Evolutionary conservation across 2,329 filamentous ascomycete genomes (phyloP).

Genomic region (Fusarium tanahbumbuense): DNA sequence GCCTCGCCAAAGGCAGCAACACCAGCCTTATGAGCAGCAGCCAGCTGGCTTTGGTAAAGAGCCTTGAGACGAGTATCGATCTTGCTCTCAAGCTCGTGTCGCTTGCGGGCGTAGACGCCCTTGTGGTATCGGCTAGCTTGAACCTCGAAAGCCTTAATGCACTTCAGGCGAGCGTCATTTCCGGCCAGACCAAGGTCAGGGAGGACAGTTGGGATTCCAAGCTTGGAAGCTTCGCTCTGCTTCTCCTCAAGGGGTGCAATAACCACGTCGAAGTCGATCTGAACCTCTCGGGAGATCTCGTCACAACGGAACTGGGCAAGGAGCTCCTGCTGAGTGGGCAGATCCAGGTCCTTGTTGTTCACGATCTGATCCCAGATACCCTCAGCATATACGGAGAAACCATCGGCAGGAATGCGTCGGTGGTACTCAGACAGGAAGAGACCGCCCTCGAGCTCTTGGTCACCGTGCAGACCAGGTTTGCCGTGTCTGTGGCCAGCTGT

Average conservation of each 20-base stretch:
- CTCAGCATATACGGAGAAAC: constrained; percentile 93
- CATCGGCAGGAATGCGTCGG: constrained; percentile 93
- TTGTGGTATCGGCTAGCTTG: constrained; percentile 97
- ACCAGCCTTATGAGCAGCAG: constrained; percentile 88
- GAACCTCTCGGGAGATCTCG: constrained; percentile 91
- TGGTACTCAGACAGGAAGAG: constrained; percentile 96
- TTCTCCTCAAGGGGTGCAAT: constrained; percentile 87
- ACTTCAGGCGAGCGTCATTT: constrained; percentile 75
- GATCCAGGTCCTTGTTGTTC: constrained; percentile 96
- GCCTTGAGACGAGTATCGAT: constrained; percentile 89
- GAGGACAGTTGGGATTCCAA: constrained; percentile 80
- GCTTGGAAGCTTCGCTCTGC: constrained; percentile 78
- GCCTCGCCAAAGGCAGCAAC: constrained; percentile 87
- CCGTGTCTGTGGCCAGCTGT: constrained; percentile 80
- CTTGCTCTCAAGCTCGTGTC: constrained; percentile 84
- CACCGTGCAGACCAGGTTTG: constrained; percentile 69
- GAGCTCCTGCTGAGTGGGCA: constrained; percentile 96
- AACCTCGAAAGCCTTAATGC: constrained; percentile 85
- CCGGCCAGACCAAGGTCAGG: constrained; percentile 80
- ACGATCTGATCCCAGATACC: constrained; percentile 99
- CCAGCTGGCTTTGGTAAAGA: constrained; percentile 88
- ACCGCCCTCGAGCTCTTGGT: constrained; percentile 80
- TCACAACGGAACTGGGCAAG: constrained; percentile 98
- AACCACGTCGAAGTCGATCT: constrained; percentile 83
- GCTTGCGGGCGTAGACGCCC: constrained; percentile 89